A percentile compares a stretch with the other conserved stretches of the same genome.
phyloP scores from a whole-genome alignment of 129 eudicot genomes.

The Oenanthe sinensis region DNA sequence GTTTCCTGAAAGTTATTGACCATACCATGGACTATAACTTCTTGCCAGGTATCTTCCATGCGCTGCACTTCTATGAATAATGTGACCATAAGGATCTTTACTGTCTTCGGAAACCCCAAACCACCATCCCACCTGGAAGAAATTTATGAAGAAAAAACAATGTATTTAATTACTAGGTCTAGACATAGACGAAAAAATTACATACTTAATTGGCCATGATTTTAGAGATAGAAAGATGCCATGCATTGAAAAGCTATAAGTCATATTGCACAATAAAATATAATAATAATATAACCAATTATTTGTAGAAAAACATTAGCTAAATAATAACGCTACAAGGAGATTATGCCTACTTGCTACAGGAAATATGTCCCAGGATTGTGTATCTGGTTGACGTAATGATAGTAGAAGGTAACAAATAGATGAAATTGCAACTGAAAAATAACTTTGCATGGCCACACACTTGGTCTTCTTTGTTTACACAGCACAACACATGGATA shows the following conservation, averaged over 20 bases:
- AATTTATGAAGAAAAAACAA: no score
- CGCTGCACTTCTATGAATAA: conserved; percentile 81
- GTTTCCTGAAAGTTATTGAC: conserved; percentile 4
- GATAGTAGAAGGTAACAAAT: background rate
- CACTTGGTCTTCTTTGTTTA: no score
- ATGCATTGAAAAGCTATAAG: background rate
- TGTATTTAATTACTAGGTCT: no score
- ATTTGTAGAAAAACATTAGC: no score
- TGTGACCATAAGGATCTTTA: conserved; percentile 72
- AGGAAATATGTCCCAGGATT: background rate
- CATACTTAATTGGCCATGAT: background rate
- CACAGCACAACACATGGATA: background rate
- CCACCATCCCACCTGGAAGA: conserved; percentile 96
- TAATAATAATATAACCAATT: background rate
- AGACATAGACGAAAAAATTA: no score
- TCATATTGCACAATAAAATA: background rate
- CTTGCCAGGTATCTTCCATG: conserved; percentile 90
- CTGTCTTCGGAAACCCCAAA: conserved; percentile 68
- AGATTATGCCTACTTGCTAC: background rate
- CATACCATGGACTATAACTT: conserved; percentile 83
- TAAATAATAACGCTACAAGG: background rate
- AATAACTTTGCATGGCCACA: background rate
- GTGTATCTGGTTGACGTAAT: background rate
- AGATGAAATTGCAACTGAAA: background rate
- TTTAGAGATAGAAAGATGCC: background rate